Percentiles rank a stretch among this genome's conserved stretches.
Conservation (phyloP, 73 alveolate genomes). For the Uronychia binucleata region DNA sequence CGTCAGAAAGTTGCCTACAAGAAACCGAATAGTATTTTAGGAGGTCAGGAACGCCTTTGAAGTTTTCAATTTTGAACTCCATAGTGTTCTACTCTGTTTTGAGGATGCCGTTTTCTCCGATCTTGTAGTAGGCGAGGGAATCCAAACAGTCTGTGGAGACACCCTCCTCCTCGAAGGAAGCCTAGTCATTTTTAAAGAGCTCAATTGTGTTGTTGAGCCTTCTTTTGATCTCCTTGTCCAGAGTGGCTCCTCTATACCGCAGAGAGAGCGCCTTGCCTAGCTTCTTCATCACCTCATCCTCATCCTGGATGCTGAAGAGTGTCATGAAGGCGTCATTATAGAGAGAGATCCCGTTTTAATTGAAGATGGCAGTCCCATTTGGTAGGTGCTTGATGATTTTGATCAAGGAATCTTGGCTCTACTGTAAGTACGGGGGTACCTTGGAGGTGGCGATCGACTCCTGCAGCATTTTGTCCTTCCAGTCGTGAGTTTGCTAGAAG, state of each 20-base stretch:
- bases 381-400: not conserved
- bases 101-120: not conserved
- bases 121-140: not conserved
- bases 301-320: not conserved
- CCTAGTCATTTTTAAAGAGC: not conserved
- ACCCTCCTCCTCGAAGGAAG: not conserved
- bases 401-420: not conserved
- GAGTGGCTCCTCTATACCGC: not conserved
- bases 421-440: not conserved
- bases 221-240: not conserved
- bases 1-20: not conserved
- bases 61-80: not conserved
- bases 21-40: not conserved
- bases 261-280: not conserved
- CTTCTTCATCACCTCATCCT: not conserved
- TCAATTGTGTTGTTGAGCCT: not conserved
- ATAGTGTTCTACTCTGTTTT: not conserved
- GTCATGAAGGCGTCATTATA: not conserved
- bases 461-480: not conserved
- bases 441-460: not conserved
- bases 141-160: not conserved
- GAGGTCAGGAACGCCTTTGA: not conserved
- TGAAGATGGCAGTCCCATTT: not conserved
- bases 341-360: not conserved
- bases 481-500: no score